Conservation (phyloP, 345 rosid species). For the Citrus cavaleriei region DNA sequence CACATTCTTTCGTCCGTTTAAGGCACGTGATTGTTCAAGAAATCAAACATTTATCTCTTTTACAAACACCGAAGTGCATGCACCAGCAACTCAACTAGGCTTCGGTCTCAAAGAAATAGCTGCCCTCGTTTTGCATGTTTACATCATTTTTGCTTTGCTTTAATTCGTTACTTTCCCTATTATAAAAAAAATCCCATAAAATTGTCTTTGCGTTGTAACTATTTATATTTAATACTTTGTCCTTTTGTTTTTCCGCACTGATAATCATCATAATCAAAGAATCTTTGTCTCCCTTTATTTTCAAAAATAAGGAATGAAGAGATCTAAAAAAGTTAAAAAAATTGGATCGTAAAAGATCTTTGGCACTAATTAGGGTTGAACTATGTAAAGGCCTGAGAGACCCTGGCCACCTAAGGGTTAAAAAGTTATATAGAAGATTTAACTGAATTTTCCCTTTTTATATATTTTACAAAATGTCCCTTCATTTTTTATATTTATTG, state of each 20-base stretch:
- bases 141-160: background rate
- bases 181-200: background rate
- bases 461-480: too few relatives aligned
- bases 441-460: too few relatives aligned
- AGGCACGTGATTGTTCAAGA: background rate
- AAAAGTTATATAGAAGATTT: too few relatives aligned
- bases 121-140: background rate
- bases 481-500: too few relatives aligned
- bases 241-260: background rate
- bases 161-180: background rate
- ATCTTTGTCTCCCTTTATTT: background rate
- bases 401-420: too few relatives aligned
- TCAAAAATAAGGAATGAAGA: background rate
- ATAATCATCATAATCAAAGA: background rate
- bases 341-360: background rate
- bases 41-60: background rate
- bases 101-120: background rate
- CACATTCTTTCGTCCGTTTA: background rate
- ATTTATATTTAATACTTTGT: background rate
- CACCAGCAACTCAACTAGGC: background rate
- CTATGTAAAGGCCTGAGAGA: too few relatives aligned
- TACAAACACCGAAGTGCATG: too few relatives aligned
- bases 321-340: background rate
- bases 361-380: background rate
- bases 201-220: background rate